phyloP scores from a whole-genome alignment of 345 rosid genomes.

The Boechera divaricarpa region DNA sequence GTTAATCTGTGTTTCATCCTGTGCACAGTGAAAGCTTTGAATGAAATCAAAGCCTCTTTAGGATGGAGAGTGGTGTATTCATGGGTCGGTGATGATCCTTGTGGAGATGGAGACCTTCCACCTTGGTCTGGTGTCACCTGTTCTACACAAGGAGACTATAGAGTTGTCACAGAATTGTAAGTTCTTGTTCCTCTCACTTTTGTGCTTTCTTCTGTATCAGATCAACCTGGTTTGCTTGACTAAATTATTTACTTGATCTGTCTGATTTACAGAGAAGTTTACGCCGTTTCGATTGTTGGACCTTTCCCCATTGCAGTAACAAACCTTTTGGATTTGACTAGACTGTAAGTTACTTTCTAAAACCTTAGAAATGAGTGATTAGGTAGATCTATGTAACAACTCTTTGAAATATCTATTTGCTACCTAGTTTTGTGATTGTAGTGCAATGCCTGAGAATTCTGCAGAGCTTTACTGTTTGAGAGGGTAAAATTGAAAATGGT shows the following conservation, averaged over 20 bases:
- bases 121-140: conserved; percentile 99
- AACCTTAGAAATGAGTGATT: background rate
- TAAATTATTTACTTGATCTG: conserved; percentile 4
- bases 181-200: background rate
- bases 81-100: conserved; percentile 98
- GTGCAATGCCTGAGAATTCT: background rate
- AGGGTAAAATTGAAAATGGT: conserved; percentile 8
- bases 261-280: conserved; percentile 76
- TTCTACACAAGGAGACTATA: conserved; percentile 83
- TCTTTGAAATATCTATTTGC: background rate
- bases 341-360: conserved; percentile 64
- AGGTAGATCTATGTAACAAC: background rate
- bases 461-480: background rate
- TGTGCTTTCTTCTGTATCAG: background rate
- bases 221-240: conserved; percentile 2
- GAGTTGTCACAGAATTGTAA: conserved; percentile 90
- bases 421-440: background rate
- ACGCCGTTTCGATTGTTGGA: conserved; percentile 95
- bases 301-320: conserved; percentile 98
- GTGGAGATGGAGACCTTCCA: conserved; percentile 85
- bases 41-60: conserved; percentile 93
- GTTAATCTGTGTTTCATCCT: background rate
- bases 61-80: conserved; percentile 98
- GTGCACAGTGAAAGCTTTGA: conserved; percentile 85
- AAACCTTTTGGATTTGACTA: conserved; percentile 85